These are phyloP conservation scores for Ceratocystis diversiconidia DNA, from an alignment of 2,329 filamentous ascomycete genomes.

Conservation along the genomic window DNA sequence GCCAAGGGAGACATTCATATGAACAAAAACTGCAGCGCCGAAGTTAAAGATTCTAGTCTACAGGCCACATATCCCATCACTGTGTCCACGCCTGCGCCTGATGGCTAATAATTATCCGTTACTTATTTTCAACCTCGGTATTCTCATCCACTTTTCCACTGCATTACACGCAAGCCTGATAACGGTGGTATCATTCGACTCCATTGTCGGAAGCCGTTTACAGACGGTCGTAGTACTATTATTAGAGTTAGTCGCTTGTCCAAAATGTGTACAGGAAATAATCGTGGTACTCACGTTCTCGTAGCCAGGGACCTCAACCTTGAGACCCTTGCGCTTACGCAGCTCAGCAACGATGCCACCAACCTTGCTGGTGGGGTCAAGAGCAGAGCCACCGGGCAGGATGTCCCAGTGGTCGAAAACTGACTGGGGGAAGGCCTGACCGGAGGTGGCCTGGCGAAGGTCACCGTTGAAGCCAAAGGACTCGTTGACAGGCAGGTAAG, in stretches of 20 bases:
- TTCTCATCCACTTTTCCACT: slow-evolving; percentile 18
- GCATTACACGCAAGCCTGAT: slow-evolving; percentile 13
- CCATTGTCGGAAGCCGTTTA: slow-evolving; percentile 16
- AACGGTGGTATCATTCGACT: slow-evolving; percentile 18
- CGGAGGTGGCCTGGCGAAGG: slow-evolving; percentile 81
- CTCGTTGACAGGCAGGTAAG: slow-evolving; percentile 90
- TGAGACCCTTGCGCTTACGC: slow-evolving; percentile 99
- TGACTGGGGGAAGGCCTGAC: slow-evolving; percentile 97
- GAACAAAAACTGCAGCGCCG: slow-evolving; percentile 16
- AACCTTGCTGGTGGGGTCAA: slow-evolving; percentile 69
- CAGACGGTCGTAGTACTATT: slow-evolving; percentile 18
- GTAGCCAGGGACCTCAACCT: slow-evolving; percentile 82
- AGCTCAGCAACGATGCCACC: slow-evolving; percentile 73
- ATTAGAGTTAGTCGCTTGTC: background rate
- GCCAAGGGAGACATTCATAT: background rate
- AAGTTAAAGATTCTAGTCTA: slow-evolving; percentile 16
- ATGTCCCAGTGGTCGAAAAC: slow-evolving; percentile 99
- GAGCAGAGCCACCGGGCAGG: slow-evolving; percentile 81
- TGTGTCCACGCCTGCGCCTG: slow-evolving; percentile 11
- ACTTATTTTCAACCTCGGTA: slow-evolving; percentile 17
- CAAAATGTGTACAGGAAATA: background rate
- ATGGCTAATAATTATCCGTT: slow-evolving; percentile 8
- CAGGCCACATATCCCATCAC: slow-evolving; percentile 15
- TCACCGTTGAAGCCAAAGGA: slow-evolving; percentile 98
- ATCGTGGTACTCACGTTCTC: slow-evolving; percentile 58